phyloP scores from a whole-genome alignment of 768 basidiomycete species.

The Xerocomus spinulosus region DNA sequence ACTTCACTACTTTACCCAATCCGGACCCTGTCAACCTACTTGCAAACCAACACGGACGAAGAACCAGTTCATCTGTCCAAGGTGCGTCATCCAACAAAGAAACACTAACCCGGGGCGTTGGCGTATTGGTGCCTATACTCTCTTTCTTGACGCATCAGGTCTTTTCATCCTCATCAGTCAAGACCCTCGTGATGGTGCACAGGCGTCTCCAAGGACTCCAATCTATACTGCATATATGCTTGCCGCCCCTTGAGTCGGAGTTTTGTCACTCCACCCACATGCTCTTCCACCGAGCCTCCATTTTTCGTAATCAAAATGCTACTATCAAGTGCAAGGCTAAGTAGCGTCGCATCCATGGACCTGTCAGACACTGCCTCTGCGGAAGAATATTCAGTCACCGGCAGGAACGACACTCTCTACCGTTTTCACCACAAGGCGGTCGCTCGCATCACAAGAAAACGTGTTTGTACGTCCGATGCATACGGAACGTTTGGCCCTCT shows the following conservation, averaged over 20 bases:
- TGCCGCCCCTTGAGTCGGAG: neutral
- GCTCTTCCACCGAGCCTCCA: neutral
- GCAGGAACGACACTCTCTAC: slow-evolving; percentile 2
- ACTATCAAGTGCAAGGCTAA: neutral
- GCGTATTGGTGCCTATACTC: neutral
- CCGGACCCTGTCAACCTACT: neutral
- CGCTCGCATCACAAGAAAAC: neutral
- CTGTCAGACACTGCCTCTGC: neutral
- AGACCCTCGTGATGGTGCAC: no score
- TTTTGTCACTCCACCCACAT: neutral
- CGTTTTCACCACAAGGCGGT: neutral
- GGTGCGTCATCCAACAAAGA: neutral
- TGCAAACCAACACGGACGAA: neutral
- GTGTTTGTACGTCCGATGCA: neutral
- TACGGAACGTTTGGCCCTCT: neutral
- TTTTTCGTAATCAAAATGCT: neutral
- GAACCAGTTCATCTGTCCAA: neutral
- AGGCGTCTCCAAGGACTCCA: neutral
- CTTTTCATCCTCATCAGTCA: neutral
- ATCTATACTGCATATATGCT: neutral
- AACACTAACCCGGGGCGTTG: neutral
- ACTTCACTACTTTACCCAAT: neutral
- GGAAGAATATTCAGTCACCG: slow-evolving; percentile 9
- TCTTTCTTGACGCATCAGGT: neutral
- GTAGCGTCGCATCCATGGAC: neutral